Evolutionary conservation across 2,329 filamentous ascomycete species (phyloP).

Genomic region (Sphaceloma murrayae): DNA sequence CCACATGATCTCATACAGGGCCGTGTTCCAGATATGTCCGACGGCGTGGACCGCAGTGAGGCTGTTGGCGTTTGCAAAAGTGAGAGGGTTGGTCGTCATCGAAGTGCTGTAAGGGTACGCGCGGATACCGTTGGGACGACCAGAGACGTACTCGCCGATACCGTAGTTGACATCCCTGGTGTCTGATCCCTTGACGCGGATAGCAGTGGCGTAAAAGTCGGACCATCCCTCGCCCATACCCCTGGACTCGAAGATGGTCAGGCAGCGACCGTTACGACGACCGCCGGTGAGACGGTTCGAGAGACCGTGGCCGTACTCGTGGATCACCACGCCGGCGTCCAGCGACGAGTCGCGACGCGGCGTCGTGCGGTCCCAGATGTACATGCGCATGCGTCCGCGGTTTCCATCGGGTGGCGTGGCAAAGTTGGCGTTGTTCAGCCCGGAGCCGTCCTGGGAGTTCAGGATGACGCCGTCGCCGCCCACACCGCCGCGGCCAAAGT

Average conservation of each 20-base stretch:
- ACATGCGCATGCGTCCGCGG: conserved; percentile 50
- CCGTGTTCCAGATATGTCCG: conserved; percentile 45
- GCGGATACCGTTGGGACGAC: conserved; percentile 36
- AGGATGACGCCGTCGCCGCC: conserved; percentile 34
- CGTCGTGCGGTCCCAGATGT: conserved; percentile 43
- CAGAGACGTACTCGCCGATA: conserved; percentile 40
- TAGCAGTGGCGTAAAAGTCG: conserved; percentile 47
- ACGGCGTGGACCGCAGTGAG: conserved; percentile 37
- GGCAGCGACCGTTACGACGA: conserved; percentile 44
- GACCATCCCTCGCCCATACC: conserved; percentile 53
- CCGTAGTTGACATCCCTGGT: conserved; percentile 40
- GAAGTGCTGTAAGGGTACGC: conserved; percentile 45
- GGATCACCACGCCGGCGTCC: conserved; percentile 51
- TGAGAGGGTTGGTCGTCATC: conserved; percentile 41
- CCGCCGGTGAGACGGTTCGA: conserved; percentile 52
- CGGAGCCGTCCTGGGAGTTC: conserved; percentile 43
- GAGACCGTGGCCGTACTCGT: conserved; percentile 47
- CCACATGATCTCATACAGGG: conserved; percentile 50
- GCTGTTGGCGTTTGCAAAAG: conserved; percentile 36
- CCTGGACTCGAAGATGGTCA: conserved; percentile 39
- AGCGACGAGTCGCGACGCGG: conserved; percentile 48
- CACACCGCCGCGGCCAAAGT: conserved; percentile 44
- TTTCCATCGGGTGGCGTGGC: conserved; percentile 45
- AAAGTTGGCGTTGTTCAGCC: conserved; percentile 52
- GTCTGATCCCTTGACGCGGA: conserved; percentile 40